Evolutionary conservation across 768 basidiomycete species (phyloP).

Genomic region (Auricularia sp.): DNA sequence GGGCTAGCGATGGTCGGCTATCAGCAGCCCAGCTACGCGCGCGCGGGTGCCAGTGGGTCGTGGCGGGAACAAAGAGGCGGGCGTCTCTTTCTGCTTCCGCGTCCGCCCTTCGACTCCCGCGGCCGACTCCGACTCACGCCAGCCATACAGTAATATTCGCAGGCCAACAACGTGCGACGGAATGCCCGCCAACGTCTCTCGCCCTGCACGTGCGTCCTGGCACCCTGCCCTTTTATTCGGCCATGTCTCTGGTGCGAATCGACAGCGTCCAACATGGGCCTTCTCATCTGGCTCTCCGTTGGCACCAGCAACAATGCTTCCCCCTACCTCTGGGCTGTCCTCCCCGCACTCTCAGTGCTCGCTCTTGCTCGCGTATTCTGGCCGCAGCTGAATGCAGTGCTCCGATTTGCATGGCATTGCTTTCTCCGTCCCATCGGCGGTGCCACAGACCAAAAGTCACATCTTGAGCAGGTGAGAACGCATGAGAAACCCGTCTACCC

Average conservation of each 20-base stretch:
- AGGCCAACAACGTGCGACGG: neutral
- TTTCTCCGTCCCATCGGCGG: constrained; percentile 33
- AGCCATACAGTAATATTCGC: neutral
- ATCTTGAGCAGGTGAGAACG: constrained; percentile 32
- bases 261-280: too few species aligned
- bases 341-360: constrained; percentile 16
- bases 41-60: too few species aligned
- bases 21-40: too few species aligned
- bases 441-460: constrained; percentile 29
- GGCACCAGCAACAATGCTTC: too few species aligned
- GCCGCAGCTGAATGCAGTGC: constrained; percentile 26
- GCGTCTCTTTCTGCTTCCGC: too few species aligned
- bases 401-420: constrained; percentile 37
- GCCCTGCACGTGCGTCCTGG: neutral
- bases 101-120: too few species aligned
- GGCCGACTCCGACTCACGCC: neutral
- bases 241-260: too few species aligned
- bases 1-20: too few species aligned
- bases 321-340: constrained; percentile 16
- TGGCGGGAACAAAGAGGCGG: too few species aligned
- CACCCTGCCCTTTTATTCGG: neutral
- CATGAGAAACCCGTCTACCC: too few species aligned
- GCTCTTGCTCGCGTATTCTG: constrained; percentile 19
- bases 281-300: too few species aligned
- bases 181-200: neutral